phyloP scores from a whole-genome alignment of 306 rosid species.

The Begonia peltatifolia region DNA sequence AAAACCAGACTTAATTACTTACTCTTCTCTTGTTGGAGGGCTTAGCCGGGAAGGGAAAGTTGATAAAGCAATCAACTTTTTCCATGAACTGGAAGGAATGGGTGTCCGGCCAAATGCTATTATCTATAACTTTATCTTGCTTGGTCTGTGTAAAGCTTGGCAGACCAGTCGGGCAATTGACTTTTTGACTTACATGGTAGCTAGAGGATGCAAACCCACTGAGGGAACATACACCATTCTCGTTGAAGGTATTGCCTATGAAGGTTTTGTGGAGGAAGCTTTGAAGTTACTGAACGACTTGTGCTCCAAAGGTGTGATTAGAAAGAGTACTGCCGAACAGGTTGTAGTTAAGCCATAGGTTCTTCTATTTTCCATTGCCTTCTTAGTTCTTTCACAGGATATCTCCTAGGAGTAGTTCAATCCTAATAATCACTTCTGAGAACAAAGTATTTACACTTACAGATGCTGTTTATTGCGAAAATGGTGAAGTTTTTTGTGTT shows the following conservation, averaged over 20 bases:
- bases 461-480: too few relatives aligned
- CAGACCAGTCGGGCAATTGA: slow-evolving; percentile 74
- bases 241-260: slow-evolving; percentile 76
- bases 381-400: too few relatives aligned
- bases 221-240: slow-evolving; percentile 87
- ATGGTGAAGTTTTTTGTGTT: too few relatives aligned
- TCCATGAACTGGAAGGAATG: slow-evolving; percentile 47
- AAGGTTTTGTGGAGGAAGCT: slow-evolving; percentile 83
- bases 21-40: slow-evolving; percentile 71
- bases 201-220: slow-evolving; percentile 66
- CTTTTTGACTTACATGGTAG: slow-evolving; percentile 59
- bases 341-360: slow-evolving; percentile 38
- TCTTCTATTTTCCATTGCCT: too few relatives aligned
- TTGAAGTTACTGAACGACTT: slow-evolving; percentile 55
- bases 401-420: too few relatives aligned
- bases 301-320: slow-evolving; percentile 59
- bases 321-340: slow-evolving; percentile 64
- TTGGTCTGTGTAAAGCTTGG: slow-evolving; percentile 69
- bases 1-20: slow-evolving; percentile 68
- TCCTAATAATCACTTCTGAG: too few relatives aligned
- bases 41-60: slow-evolving; percentile 79
- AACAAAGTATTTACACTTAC: too few relatives aligned
- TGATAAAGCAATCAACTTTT: slow-evolving; percentile 35
- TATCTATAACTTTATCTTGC: slow-evolving; percentile 66
- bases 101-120: slow-evolving; percentile 46